Evolutionary conservation across 176 grass and related monocot genomes (phyloP).

Genomic region (Leersia perrieri): DNA sequence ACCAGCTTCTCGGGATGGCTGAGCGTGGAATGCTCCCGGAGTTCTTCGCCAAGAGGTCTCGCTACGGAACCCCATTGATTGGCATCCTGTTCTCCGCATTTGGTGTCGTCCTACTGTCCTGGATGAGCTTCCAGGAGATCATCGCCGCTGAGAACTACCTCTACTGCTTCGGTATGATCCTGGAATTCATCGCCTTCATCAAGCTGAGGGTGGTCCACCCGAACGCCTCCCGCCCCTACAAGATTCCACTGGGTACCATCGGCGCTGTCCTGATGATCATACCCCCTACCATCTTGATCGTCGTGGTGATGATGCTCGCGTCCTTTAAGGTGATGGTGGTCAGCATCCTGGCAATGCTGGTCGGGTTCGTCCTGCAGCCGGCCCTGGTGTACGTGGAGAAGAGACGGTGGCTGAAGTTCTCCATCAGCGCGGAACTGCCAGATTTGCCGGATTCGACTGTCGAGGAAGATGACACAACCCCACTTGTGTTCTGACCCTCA

Average conservation of each 20-base stretch:
- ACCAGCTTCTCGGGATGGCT: slow-evolving; percentile 85
- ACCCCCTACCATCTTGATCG: slow-evolving; percentile 60
- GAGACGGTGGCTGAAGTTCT: slow-evolving; percentile 57
- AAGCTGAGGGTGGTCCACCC: slow-evolving; percentile 58
- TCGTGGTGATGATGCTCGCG: slow-evolving; percentile 55
- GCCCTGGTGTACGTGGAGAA: slow-evolving; percentile 60
- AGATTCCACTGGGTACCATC: slow-evolving; percentile 61
- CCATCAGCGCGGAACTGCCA: slow-evolving; percentile 56
- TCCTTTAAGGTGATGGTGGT: slow-evolving; percentile 63
- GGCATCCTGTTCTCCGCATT: slow-evolving; percentile 83
- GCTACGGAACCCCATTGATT: slow-evolving; percentile 58
- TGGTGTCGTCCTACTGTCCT: slow-evolving; percentile 68
- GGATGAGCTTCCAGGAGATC: slow-evolving; percentile 94
- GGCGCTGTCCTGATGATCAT: slow-evolving; percentile 66
- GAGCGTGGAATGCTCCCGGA: slow-evolving; percentile 75
- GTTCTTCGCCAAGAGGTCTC: slow-evolving; percentile 61
- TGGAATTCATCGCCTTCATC: slow-evolving; percentile 93
- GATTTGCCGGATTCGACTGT: slow-evolving; percentile 34
- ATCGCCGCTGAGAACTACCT: slow-evolving; percentile 78
- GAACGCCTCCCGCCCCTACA: slow-evolving; percentile 53
- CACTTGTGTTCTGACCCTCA: slow-evolving; percentile 24
- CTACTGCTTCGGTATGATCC: slow-evolving; percentile 92
- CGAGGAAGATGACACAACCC: neutral
- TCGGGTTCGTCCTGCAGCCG: slow-evolving; percentile 64
- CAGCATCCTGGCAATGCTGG: slow-evolving; percentile 47